Percentiles rank a stretch among this genome's conserved stretches.
These are phyloP conservation scores for Wickerhamomyces subpelliculosus DNA, from an alignment of 805 yeast species.

Conservation along the genomic window DNA sequence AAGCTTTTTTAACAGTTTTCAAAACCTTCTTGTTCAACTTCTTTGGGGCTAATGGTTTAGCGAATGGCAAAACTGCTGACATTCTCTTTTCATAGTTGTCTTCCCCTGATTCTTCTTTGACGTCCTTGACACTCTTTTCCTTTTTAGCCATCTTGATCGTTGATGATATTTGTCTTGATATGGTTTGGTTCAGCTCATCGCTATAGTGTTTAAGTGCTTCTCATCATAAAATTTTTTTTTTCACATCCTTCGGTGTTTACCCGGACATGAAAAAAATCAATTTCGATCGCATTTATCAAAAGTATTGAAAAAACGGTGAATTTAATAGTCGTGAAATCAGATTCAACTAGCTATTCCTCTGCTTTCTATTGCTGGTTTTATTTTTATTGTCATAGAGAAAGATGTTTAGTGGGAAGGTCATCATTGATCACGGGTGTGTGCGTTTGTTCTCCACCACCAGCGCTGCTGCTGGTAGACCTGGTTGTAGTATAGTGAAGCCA, in stretches of 20 bases:
- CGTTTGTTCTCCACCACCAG: slow-evolving; percentile 19
- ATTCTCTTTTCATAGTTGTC: slow-evolving; percentile 91
- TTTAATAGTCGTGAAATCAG: no score
- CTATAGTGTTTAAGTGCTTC: neutral
- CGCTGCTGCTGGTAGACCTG: slow-evolving; percentile 35
- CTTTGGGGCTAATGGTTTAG: slow-evolving; percentile 92
- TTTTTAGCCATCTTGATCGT: slow-evolving; percentile 41
- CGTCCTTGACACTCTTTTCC: slow-evolving; percentile 29
- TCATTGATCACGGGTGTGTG: neutral
- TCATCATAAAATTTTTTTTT: neutral
- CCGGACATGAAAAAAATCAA: neutral
- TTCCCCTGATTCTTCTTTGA: slow-evolving; percentile 29
- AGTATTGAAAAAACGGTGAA: neutral
- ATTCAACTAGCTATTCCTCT: no score
- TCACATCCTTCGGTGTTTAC: neutral
- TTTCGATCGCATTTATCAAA: no score
- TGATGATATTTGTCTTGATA: no score
- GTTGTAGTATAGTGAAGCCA: slow-evolving; percentile 75
- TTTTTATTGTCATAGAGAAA: no score
- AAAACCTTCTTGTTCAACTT: slow-evolving; percentile 91
- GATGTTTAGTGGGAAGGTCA: neutral
- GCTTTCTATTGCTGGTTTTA: no score
- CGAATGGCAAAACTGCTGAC: slow-evolving; percentile 87
- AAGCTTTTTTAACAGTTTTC: slow-evolving; percentile 95
- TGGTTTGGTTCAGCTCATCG: neutral